Percentiles rank a stretch among this genome's conserved stretches.
phyloP scores from a whole-genome alignment of 768 basidiomycete species.

The Trametes punicea region DNA sequence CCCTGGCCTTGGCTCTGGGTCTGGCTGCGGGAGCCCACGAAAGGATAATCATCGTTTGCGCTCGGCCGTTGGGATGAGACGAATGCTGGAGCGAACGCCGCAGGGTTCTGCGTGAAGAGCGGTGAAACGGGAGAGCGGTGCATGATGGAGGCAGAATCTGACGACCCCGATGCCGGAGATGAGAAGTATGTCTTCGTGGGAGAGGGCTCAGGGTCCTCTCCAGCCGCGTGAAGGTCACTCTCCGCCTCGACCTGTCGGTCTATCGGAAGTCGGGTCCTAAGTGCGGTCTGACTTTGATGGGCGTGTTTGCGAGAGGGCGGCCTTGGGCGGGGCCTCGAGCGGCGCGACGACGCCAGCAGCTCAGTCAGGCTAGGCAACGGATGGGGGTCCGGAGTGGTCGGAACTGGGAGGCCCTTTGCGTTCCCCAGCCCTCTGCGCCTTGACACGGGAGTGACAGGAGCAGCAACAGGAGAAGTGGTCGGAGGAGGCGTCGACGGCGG shows the following conservation, averaged over 20 bases:
- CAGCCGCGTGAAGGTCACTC: constrained; percentile 8
- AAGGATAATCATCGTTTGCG: constrained; percentile 16
- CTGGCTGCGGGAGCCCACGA: background rate
- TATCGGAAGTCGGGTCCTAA: background rate
- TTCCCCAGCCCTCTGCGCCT: constrained; percentile 24
- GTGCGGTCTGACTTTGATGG: constrained; percentile 3
- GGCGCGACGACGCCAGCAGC: constrained; percentile 43
- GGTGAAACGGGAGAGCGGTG: constrained; percentile 35
- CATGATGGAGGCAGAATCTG: constrained; percentile 22
- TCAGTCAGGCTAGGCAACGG: constrained; percentile 41
- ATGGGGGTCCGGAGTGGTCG: constrained; percentile 28
- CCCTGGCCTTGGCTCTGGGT: constrained; percentile 1
- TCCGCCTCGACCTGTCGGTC: constrained; percentile 1
- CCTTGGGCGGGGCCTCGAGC: constrained; percentile 31
- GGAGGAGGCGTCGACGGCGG: constrained; percentile 31
- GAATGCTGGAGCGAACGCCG: constrained; percentile 36
- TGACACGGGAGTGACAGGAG: constrained; percentile 14
- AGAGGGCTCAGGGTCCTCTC: constrained; percentile 22
- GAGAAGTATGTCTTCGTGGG: constrained; percentile 38
- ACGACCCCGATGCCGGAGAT: constrained; percentile 34
- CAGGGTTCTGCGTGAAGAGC: constrained; percentile 34
- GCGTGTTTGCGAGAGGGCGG: constrained; percentile 29
- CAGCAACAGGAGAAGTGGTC: constrained; percentile 30
- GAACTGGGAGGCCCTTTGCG: constrained; percentile 25
- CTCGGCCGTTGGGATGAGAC: constrained; percentile 35